A percentile compares a stretch with the other conserved stretches of the same genome.
phyloP scores from a whole-genome alignment of 305 asterid genomes.

The Fraxinus paxiana region DNA sequence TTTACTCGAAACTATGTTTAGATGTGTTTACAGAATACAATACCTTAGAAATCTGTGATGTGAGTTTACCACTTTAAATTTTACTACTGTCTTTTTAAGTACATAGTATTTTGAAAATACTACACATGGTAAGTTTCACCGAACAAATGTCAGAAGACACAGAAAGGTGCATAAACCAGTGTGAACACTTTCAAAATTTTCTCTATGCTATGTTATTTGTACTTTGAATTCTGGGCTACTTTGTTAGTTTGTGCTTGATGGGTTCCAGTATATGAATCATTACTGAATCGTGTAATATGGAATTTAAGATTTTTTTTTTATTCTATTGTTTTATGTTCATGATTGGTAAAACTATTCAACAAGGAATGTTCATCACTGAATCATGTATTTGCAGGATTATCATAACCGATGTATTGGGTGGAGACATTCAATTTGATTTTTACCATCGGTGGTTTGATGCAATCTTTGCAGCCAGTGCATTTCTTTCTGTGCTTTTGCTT shows the following conservation, averaged over 20 bases:
- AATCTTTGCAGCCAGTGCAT: constrained; percentile 86
- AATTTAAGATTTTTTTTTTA: neutral
- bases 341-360: neutral
- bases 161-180: neutral
- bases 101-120: neutral
- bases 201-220: neutral
- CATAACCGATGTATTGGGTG: constrained; percentile 86
- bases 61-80: neutral
- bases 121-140: neutral
- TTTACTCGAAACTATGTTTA: neutral
- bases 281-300: neutral
- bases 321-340: neutral
- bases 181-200: neutral
- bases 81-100: neutral
- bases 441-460: constrained; percentile 95
- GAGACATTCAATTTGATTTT: constrained; percentile 88
- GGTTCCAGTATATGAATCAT: neutral
- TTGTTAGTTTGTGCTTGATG: neutral
- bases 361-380: too few species aligned
- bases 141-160: neutral
- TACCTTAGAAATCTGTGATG: neutral
- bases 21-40: neutral
- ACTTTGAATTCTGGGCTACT: neutral
- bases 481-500: constrained; percentile 78
- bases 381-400: constrained; percentile 54